These are phyloP conservation scores for Kwoniella botswanensis DNA, from an alignment of 768 basidiomycete genomes.

Conservation along the genomic window DNA sequence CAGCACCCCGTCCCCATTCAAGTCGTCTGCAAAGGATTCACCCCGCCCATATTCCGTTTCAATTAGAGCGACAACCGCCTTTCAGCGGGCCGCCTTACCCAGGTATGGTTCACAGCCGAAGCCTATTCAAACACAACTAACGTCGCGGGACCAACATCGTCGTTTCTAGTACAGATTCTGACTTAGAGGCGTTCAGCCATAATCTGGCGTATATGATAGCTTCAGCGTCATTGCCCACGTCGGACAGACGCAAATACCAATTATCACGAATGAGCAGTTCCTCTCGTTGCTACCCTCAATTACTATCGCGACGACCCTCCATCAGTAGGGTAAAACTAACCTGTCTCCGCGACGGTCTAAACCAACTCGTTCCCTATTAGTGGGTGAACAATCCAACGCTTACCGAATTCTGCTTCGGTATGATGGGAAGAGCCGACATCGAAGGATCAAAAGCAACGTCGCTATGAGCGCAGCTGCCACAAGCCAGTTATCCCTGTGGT, in stretches of 20 bases:
- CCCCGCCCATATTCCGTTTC: conserved; percentile 71
- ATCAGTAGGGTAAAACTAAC: conserved; percentile 86
- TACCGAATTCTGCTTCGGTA: conserved; percentile 79
- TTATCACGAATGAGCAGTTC: conserved; percentile 80
- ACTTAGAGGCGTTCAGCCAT: conserved; percentile 84
- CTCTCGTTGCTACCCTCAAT: conserved; percentile 78
- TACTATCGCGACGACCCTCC: conserved; percentile 74
- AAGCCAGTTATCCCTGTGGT: conserved; percentile 81
- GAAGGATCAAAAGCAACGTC: conserved; percentile 82
- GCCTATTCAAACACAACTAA: conserved; percentile 71
- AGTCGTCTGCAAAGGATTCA: conserved; percentile 81
- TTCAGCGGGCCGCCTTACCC: conserved; percentile 62
- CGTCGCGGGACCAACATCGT: conserved; percentile 69
- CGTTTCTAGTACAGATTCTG: conserved; percentile 78
- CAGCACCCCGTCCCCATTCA: conserved; percentile 75
- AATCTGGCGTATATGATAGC: conserved; percentile 82
- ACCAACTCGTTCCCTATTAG: conserved; percentile 72
- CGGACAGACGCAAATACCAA: conserved; percentile 78
- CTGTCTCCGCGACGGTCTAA: conserved; percentile 77
- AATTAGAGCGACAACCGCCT: conserved; percentile 65
- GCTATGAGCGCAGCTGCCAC: conserved; percentile 82
- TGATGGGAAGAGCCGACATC: conserved; percentile 82
- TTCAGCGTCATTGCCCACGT: conserved; percentile 78
- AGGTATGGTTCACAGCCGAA: conserved; percentile 73
- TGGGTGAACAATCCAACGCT: conserved; percentile 82